Evolutionary conservation across 306 rosid genomes (phyloP).

Genomic region (Cicer judaicum): DNA sequence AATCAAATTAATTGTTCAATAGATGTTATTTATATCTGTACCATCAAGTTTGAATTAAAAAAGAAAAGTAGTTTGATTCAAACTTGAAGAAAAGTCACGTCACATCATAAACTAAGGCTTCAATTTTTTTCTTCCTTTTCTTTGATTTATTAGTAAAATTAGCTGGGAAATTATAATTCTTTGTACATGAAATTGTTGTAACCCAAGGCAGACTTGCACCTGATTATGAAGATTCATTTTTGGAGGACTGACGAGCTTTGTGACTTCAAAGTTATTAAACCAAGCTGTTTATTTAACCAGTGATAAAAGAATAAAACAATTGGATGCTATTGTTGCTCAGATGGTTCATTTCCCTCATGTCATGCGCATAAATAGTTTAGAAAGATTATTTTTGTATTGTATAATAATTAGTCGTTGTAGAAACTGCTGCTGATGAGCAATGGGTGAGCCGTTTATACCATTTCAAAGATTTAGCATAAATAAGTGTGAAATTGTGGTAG

Average conservation of each 20-base stretch:
- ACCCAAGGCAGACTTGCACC: constrained; percentile 36
- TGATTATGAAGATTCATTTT: constrained; percentile 20
- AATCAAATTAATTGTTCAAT: constrained; percentile 47
- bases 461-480: not conserved
- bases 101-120: constrained; percentile 17
- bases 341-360: constrained; percentile 17
- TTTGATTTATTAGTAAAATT: constrained; percentile 18
- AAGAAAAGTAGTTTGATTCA: constrained; percentile 40
- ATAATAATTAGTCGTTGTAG: not conserved
- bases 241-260: constrained; percentile 1
- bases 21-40: constrained; percentile 54
- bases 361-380: constrained; percentile 11
- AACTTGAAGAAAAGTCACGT: constrained; percentile 27
- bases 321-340: constrained; percentile 16
- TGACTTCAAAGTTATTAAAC: constrained; percentile 16
- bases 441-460: not conserved
- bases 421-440: not conserved
- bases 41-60: constrained; percentile 40
- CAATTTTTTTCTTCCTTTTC: not conserved
- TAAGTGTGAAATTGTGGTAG: not conserved
- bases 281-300: not conserved
- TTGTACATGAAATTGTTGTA: constrained; percentile 45
- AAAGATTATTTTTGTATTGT: constrained; percentile 29
- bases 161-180: constrained; percentile 34
- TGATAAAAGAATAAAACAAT: constrained; percentile 19